These are phyloP conservation scores for Capronia americana DNA, from an alignment of 2,329 filamentous ascomycete species.

Conservation along the genomic window DNA sequence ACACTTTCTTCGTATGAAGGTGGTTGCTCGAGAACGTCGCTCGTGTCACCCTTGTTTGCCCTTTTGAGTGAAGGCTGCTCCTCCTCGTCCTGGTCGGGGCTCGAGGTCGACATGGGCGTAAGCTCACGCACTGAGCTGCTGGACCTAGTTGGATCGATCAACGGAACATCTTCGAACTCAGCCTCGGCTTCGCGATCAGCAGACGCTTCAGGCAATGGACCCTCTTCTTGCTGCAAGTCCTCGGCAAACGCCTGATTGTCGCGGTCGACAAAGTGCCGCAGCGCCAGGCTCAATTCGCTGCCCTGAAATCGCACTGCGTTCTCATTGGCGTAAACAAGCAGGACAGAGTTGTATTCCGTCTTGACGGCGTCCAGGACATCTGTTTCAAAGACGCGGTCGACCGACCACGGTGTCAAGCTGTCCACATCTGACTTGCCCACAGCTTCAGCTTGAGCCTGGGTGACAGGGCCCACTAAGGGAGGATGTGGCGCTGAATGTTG, in stretches of 20 bases:
- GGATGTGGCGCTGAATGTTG: conserved; percentile 1
- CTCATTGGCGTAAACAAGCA: conserved; percentile 67
- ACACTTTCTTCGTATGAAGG: conserved; percentile 46
- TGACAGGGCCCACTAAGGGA: conserved; percentile 29
- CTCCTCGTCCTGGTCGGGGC: conserved; percentile 34
- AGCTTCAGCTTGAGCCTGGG: conserved; percentile 29
- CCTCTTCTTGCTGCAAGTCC: conserved; percentile 36
- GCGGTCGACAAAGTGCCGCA: conserved; percentile 55
- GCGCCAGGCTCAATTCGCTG: conserved; percentile 37
- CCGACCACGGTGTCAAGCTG: conserved; percentile 50
- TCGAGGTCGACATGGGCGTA: conserved; percentile 39
- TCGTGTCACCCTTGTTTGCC: conserved; percentile 21
- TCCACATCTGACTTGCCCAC: conserved; percentile 28
- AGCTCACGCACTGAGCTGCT: conserved; percentile 35
- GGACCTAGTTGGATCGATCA: conserved; percentile 34
- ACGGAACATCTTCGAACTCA: conserved; percentile 35
- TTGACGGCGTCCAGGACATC: conserved; percentile 62
- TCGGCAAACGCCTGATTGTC: conserved; percentile 55
- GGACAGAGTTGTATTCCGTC: conserved; percentile 58
- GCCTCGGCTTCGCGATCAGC: conserved; percentile 24
- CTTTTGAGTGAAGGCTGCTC: conserved; percentile 38
- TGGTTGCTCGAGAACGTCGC: conserved; percentile 24
- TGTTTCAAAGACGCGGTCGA: conserved; percentile 54
- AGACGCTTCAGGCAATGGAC: conserved; percentile 3
- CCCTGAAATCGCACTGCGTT: conserved; percentile 48